phyloP scores from a whole-genome alignment of 164 flowering plant species.

The Cinnamomum chago region DNA sequence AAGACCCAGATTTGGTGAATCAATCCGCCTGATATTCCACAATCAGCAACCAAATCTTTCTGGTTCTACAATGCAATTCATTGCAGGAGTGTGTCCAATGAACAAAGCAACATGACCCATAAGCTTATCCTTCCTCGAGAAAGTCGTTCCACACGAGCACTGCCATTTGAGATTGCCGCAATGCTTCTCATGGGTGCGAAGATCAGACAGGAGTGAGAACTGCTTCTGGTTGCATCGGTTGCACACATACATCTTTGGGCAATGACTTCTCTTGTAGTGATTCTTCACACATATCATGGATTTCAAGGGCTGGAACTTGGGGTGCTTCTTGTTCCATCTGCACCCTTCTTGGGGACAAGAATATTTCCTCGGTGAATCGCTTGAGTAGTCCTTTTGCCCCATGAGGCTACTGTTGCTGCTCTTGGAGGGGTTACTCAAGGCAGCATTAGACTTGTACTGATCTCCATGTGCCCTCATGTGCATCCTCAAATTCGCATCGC shows the following conservation, averaged over 20 bases:
- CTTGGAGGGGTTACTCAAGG: constrained; percentile 11
- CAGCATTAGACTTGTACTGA: constrained; percentile 10
- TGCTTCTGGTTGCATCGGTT: constrained; percentile 11
- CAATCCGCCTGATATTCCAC: not conserved
- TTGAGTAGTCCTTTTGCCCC: not conserved
- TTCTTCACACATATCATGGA: constrained; percentile 13
- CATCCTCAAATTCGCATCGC: constrained; percentile 15
- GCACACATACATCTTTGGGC: constrained; percentile 11
- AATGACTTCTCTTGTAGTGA: constrained; percentile 19
- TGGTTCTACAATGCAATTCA: constrained; percentile 8
- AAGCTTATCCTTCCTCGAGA: constrained; percentile 92
- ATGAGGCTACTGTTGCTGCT: not conserved
- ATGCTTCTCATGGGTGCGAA: constrained; percentile 15
- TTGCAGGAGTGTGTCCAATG: constrained; percentile 44
- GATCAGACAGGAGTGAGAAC: constrained; percentile 13
- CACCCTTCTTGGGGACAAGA: constrained; percentile 14
- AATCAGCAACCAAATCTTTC: not conserved
- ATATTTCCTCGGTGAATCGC: constrained; percentile 1
- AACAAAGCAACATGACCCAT: constrained; percentile 74
- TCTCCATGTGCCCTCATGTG: constrained; percentile 19
- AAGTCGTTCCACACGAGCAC: constrained; percentile 32
- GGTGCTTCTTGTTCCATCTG: constrained; percentile 10
- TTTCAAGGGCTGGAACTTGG: constrained; percentile 15
- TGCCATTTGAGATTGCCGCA: constrained; percentile 12
- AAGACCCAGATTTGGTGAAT: not conserved